phyloP scores from a whole-genome alignment of 2,329 filamentous ascomycete species.

The Alternaria dauci region DNA sequence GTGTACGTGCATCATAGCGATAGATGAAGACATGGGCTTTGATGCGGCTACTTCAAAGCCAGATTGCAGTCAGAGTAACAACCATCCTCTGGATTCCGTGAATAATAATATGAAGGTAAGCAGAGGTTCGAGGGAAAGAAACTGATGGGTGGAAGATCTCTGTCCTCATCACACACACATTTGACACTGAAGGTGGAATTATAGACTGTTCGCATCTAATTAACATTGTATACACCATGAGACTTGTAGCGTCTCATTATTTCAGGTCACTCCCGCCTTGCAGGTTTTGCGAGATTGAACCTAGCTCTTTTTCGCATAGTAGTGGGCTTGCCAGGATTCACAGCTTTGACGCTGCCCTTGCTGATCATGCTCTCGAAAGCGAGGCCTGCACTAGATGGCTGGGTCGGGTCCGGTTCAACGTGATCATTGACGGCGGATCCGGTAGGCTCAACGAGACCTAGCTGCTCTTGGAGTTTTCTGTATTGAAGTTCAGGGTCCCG shows the following conservation, averaged over 20 bases:
- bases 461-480: conserved; percentile 18
- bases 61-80: neutral
- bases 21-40: neutral
- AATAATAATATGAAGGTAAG: neutral
- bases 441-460: conserved; percentile 12
- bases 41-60: neutral
- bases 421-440: neutral
- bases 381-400: neutral
- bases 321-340: neutral
- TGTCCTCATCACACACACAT: neutral
- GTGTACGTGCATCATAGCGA: neutral
- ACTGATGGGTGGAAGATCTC: neutral
- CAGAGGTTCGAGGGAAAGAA: neutral
- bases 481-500: conserved; percentile 25
- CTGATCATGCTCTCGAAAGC: conserved; percentile 11
- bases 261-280: neutral
- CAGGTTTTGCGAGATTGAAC: conserved; percentile 3
- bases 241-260: neutral
- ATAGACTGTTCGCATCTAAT: neutral
- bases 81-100: neutral
- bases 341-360: neutral
- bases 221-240: neutral
- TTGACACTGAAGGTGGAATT: neutral
- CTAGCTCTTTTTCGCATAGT: neutral
- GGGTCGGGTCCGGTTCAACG: neutral